phyloP scores from a whole-genome alignment of 352 stramenopile species.

The Phytophthora pseudosyringae region DNA sequence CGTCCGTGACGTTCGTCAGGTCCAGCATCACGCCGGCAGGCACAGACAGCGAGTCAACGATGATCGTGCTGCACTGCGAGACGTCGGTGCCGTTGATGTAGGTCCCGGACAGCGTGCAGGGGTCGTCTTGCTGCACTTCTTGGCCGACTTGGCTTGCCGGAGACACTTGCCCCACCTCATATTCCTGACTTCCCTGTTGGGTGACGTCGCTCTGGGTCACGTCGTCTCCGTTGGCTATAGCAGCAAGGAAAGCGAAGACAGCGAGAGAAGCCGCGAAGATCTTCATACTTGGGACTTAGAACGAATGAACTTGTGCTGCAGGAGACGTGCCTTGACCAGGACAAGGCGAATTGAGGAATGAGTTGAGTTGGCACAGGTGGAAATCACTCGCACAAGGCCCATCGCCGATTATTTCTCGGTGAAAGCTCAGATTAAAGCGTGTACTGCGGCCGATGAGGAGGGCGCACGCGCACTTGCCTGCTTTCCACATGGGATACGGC shows the following conservation, averaged over 20 bases:
- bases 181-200: conserved; percentile 8
- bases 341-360: conserved; percentile 23
- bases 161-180: conserved; percentile 18
- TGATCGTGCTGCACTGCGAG: conserved; percentile 27
- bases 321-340: background rate
- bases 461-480: conserved; percentile 15
- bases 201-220: conserved; percentile 13
- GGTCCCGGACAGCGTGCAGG: conserved; percentile 35
- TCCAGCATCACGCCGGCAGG: conserved; percentile 43
- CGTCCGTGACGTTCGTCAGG: conserved; percentile 30
- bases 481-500: conserved; percentile 22
- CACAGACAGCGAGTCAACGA: conserved; percentile 36
- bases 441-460: no score
- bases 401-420: no score
- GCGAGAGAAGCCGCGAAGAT: conserved; percentile 3
- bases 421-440: no score
- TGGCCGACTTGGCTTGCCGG: conserved; percentile 11
- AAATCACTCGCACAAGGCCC: no score
- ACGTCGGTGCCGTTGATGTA: conserved; percentile 36
- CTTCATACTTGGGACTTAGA: conserved; percentile 11
- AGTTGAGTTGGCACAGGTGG: conserved; percentile 5
- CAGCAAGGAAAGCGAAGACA: conserved; percentile 12
- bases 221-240: conserved; percentile 7
- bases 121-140: conserved; percentile 21
- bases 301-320: no score